Conservation (phyloP, 306 rosid genomes). For the Oxytropis ochrocephala region DNA sequence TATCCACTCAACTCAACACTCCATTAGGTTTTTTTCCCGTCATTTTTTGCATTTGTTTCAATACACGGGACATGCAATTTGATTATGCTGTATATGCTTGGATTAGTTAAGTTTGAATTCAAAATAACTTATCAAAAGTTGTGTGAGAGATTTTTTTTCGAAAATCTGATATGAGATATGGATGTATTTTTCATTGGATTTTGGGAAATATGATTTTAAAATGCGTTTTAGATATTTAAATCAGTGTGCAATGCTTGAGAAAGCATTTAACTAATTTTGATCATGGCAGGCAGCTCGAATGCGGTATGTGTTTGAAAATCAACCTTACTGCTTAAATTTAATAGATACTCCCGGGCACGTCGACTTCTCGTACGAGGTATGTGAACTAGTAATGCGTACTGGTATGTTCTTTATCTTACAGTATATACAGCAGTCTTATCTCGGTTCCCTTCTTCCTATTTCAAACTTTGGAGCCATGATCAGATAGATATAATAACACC, state of each 20-base stretch:
- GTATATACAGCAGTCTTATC: not conserved
- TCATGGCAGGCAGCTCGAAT: conserved; percentile 81
- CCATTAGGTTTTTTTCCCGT: no score
- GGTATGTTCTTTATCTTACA: not conserved
- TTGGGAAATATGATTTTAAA: not conserved
- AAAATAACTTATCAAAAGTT: not conserved
- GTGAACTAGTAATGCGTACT: not conserved
- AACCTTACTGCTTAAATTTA: conserved; percentile 74
- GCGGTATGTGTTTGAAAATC: conserved; percentile 53
- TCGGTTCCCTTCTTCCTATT: not conserved
- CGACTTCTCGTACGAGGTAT: conserved; percentile 91
- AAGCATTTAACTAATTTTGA: conserved; percentile 18
- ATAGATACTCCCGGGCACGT: conserved; percentile 99
- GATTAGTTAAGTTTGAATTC: not conserved
- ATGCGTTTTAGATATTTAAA: not conserved
- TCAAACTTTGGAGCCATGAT: not conserved
- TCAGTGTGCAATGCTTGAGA: not conserved
- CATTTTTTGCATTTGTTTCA: not conserved
- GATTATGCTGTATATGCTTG: not conserved
- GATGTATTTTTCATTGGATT: not conserved
- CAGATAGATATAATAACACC: not conserved
- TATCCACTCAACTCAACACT: not conserved
- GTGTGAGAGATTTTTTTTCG: not conserved
- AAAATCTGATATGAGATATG: not conserved
- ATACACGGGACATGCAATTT: not conserved